Conservation (phyloP, 805 yeast species). For the Pichia kluyveri region DNA sequence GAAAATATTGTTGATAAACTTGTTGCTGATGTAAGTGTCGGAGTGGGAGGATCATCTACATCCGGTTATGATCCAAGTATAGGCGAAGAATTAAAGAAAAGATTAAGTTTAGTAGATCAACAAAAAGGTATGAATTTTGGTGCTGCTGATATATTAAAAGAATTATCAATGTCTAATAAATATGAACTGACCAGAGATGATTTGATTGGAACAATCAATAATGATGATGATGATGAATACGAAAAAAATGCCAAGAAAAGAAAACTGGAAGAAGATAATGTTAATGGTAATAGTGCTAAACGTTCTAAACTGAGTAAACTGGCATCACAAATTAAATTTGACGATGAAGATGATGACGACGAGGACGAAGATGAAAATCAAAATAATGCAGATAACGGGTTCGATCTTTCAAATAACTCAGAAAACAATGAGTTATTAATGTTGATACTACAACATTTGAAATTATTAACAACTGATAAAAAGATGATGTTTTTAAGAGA, state of each 20-base stretch:
- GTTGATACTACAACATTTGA: slow-evolving; percentile 47
- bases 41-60: slow-evolving; percentile 11
- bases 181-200: slow-evolving; percentile 28
- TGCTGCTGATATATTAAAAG: slow-evolving; percentile 33
- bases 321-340: slow-evolving; percentile 8
- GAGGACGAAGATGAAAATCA: slow-evolving; percentile 17
- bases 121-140: slow-evolving; percentile 29
- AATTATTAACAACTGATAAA: slow-evolving; percentile 46
- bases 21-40: slow-evolving; percentile 23
- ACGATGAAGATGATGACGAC: slow-evolving; percentile 17
- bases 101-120: slow-evolving; percentile 26
- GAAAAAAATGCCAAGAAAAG: slow-evolving; percentile 4
- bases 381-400: slow-evolving; percentile 18
- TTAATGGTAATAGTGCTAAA: slow-evolving; percentile 1
- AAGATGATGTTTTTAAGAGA: slow-evolving; percentile 53
- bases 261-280: slow-evolving; percentile 4
- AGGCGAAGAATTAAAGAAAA: slow-evolving; percentile 17
- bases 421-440: slow-evolving; percentile 16
- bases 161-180: slow-evolving; percentile 12
- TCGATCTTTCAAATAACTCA: slow-evolving; percentile 1
- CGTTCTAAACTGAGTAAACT: slow-evolving; percentile 6
- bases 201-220: slow-evolving; percentile 27
- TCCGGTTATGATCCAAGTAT: slow-evolving; percentile 22
- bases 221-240: slow-evolving; percentile 14
- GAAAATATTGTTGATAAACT: slow-evolving; percentile 17